Evolutionary conservation across 257 asterid species (phyloP).

Genomic region (Ballota nigra): DNA sequence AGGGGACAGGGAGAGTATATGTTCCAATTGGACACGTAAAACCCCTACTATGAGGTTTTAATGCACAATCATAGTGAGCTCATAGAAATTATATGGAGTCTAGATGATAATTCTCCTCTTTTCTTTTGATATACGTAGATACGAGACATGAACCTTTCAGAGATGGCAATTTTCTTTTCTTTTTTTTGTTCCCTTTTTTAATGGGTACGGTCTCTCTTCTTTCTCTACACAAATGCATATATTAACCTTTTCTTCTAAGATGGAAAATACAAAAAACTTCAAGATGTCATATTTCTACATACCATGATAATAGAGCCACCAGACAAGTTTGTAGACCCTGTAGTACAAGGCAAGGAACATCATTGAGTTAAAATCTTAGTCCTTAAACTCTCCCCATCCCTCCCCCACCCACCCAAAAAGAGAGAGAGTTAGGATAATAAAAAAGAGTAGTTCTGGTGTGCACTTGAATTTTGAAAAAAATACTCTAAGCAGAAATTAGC

Average conservation of each 20-base stretch:
- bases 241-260: not conserved
- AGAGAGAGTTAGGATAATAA: no score
- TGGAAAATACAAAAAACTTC: not conserved
- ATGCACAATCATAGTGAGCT: not conserved
- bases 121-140: not conserved
- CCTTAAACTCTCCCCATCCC: not conserved
- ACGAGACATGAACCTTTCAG: not conserved
- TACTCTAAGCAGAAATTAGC: no score
- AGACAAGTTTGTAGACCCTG: slow-evolving; percentile 97
- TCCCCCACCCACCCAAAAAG: not conserved
- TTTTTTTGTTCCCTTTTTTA: not conserved
- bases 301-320: slow-evolving; percentile 90
- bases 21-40: not conserved
- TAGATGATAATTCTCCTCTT: not conserved
- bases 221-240: not conserved
- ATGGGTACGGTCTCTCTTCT: not conserved
- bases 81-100: not conserved
- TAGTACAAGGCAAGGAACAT: slow-evolving; percentile 29
- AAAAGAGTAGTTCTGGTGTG: no score
- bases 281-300: slow-evolving; percentile 24
- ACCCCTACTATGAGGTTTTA: not conserved
- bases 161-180: not conserved
- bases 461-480: no score
- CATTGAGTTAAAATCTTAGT: slow-evolving; percentile 4
- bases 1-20: no score